Conservation (phyloP, 345 rosid genomes). For the Adansonia digitata region DNA sequence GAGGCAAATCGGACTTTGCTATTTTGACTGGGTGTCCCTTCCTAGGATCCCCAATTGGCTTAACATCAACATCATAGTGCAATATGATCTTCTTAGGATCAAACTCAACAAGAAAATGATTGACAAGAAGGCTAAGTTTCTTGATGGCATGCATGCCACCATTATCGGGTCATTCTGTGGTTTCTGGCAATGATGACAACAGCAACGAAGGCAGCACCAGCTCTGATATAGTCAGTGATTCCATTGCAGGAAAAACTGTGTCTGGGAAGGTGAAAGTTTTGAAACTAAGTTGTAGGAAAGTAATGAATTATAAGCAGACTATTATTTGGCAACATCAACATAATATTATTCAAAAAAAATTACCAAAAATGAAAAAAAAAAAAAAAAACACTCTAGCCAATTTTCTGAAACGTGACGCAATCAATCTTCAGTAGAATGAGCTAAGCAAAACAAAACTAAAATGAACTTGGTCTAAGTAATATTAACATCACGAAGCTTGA, state of each 20-base stretch:
- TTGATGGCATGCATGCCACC: constrained; percentile 48
- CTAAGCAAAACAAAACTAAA: neutral
- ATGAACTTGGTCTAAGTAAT: neutral
- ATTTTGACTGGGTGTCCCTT: constrained; percentile 32
- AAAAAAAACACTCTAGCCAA: neutral
- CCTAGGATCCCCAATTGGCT: constrained; percentile 26
- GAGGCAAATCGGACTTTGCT: constrained; percentile 33
- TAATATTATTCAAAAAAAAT: neutral
- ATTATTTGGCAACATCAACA: neutral
- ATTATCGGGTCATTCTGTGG: constrained; percentile 46
- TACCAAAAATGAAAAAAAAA: too few species aligned
- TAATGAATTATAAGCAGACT: neutral
- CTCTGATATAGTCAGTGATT: constrained; percentile 16
- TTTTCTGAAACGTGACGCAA: neutral
- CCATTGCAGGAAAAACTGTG: constrained; percentile 16
- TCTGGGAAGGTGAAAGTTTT: neutral
- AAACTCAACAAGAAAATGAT: constrained; percentile 56
- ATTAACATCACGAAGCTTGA: neutral
- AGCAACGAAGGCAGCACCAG: constrained; percentile 12
- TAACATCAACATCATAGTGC: constrained; percentile 71
- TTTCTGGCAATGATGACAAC: neutral
- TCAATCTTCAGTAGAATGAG: neutral
- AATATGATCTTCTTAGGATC: constrained; percentile 39
- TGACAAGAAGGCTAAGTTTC: constrained; percentile 42
- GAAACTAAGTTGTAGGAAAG: neutral